Conservation (phyloP, 345 rosid genomes). For the Eucalyptus curtisii region DNA sequence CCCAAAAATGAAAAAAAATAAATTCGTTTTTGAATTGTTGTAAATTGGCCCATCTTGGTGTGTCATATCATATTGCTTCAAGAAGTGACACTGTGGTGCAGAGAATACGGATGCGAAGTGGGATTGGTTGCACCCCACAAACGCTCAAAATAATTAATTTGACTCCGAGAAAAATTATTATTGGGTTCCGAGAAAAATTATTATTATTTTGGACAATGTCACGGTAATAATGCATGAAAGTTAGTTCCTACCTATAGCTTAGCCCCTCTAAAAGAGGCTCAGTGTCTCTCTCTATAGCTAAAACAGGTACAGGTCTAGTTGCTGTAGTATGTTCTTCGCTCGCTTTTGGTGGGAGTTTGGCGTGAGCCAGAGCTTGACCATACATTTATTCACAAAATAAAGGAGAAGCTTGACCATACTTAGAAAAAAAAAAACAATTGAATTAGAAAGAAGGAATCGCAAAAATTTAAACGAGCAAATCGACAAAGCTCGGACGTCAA, state of each 20-base stretch:
- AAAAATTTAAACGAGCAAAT: not conserved
- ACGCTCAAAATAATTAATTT: not conserved
- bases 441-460: not conserved
- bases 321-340: not conserved
- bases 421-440: not conserved
- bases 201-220: not conserved
- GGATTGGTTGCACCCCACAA: not conserved
- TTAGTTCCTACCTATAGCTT: not conserved
- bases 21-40: not conserved
- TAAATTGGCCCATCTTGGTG: not conserved
- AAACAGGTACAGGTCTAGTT: not conserved
- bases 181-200: not conserved
- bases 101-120: not conserved
- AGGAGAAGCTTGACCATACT: not conserved
- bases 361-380: not conserved
- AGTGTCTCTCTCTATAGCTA: not conserved
- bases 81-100: not conserved
- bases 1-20: no score
- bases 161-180: not conserved
- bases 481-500: not conserved
- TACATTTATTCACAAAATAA: not conserved
- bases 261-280: not conserved
- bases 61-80: not conserved
- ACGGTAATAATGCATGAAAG: not conserved
- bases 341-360: not conserved